These are phyloP conservation scores for Talaromyces atroroseus DNA, from an alignment of 2,329 filamentous ascomycete genomes.

Conservation along the genomic window DNA sequence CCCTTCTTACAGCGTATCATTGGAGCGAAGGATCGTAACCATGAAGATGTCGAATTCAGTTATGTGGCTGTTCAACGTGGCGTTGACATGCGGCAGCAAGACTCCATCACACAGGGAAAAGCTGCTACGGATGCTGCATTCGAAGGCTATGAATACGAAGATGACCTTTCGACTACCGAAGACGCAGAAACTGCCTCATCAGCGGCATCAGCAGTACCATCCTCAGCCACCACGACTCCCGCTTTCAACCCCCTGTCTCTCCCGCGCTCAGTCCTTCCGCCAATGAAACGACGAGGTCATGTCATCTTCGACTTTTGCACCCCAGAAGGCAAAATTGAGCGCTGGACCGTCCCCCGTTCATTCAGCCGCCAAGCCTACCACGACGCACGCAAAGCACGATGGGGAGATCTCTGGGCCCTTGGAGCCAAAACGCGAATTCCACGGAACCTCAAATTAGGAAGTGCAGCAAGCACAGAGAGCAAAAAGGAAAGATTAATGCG, in stretches of 20 bases:
- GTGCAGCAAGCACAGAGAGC: slow-evolving; percentile 32
- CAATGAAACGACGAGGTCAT: slow-evolving; percentile 83
- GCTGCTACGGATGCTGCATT: slow-evolving; percentile 63
- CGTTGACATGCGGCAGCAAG: slow-evolving; percentile 48
- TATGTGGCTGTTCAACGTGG: slow-evolving; percentile 84
- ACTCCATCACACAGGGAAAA: slow-evolving; percentile 46
- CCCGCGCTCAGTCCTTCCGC: slow-evolving; percentile 70
- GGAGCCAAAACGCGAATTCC: slow-evolving; percentile 79
- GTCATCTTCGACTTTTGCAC: slow-evolving; percentile 90
- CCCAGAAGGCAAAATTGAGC: slow-evolving; percentile 74
- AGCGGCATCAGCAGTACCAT: slow-evolving; percentile 10
- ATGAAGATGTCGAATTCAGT: slow-evolving; percentile 86
- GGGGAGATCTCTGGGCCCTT: slow-evolving; percentile 94
- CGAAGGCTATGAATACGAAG: slow-evolving; percentile 67
- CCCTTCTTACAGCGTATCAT: slow-evolving; percentile 73
- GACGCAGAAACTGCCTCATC: not conserved
- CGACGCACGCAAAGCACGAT: slow-evolving; percentile 81
- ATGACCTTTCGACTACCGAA: slow-evolving; percentile 11
- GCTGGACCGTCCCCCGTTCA: slow-evolving; percentile 84
- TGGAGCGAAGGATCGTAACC: slow-evolving; percentile 62
- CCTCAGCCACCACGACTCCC: slow-evolving; percentile 5
- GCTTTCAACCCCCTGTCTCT: slow-evolving; percentile 58
- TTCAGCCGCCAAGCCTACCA: slow-evolving; percentile 79
- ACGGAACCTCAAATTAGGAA: slow-evolving; percentile 58
- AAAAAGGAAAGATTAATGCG: slow-evolving; percentile 38